Evolutionary conservation across 1,284 basidiomycete species (phyloP), one percentile per base, ranked within the genome.

Genomic region (Gymnopus androsaceus): DNA sequence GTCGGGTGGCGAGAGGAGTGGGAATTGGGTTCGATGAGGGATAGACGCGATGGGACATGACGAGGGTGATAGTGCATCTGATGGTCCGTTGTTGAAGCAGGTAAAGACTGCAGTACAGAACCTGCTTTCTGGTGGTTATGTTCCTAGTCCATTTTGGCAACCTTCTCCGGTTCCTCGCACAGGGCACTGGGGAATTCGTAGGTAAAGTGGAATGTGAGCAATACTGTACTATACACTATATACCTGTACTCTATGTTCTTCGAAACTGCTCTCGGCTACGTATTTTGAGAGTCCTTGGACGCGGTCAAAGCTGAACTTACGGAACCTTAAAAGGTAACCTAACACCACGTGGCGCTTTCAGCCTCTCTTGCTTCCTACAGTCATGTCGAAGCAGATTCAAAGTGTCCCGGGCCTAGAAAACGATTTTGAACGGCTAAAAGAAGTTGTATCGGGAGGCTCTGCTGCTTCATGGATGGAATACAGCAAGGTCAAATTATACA

Each of bases 401-500:
- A 33, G 14, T 19, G 17, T 53, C 15, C 75, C 76, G 9, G 77
- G 78, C 3, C 61, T 80, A n/a, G 52, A 66, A 17, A 50, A 38
- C 15, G 36, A 50, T 8, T 19, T 15, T 12, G 68, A 69, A 37
- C 57, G 66, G 25, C 64, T 71, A 12, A 51, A 53, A 46, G 65
- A 69, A 45, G 59, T 66, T 40, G 62, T 67, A 15, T 73, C 66
- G 55, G 75, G 76, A 8, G 79, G 79, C 1, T 65, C 67, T 0
- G 63, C 68, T 5, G 52, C 56, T 9, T 64, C 71, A 5, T 85
- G 83, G 83, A 58, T 75, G 48, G 59, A 64, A 2, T 72, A 72
- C 59, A 64, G 69, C 7, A 66, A 69, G 25, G 66, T 68, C 37
- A 83, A 77, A 64, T 64, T 74, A 28, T 87, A 83, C 59, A 87